Conservation (phyloP, 768 basidiomycete genomes). For the Candolleomyces aberdarensis region DNA sequence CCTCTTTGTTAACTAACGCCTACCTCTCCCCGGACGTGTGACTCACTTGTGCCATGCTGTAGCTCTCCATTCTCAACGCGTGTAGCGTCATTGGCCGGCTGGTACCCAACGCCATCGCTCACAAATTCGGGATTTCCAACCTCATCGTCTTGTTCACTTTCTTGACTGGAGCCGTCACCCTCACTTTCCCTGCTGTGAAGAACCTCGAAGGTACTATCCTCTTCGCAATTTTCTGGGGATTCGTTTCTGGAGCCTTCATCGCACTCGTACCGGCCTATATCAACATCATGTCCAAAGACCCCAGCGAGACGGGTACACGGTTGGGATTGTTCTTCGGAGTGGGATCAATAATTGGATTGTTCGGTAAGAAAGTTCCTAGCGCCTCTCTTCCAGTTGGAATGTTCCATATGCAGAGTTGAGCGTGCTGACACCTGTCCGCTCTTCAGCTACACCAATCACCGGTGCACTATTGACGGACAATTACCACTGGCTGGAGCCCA, state of each 20-base stretch:
- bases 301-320: slow-evolving; percentile 45
- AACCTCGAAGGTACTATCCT: slow-evolving; percentile 30
- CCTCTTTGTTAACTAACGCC: neutral
- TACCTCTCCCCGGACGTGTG: neutral
- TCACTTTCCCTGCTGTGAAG: slow-evolving; percentile 39
- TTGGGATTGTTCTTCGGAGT: slow-evolving; percentile 44
- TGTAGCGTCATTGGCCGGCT: slow-evolving; percentile 49
- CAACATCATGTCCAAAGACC: slow-evolving; percentile 34
- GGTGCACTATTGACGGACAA: slow-evolving; percentile 46
- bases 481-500: slow-evolving; percentile 42
- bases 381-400: neutral
- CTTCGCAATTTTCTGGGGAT: slow-evolving; percentile 42
- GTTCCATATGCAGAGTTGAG: neutral
- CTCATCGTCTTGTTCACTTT: slow-evolving; percentile 33
- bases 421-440: neutral
- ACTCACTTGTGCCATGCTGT: neutral
- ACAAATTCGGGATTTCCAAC: slow-evolving; percentile 41
- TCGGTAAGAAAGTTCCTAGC: slow-evolving; percentile 25
- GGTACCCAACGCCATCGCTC: slow-evolving; percentile 40
- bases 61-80: slow-evolving; percentile 55
- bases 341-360: slow-evolving; percentile 34
- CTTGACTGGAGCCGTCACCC: slow-evolving; percentile 32
- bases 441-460: slow-evolving; percentile 40
- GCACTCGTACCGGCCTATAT: slow-evolving; percentile 28
- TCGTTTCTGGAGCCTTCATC: slow-evolving; percentile 42